These are phyloP conservation scores for Mycena capillaripes DNA, from an alignment of 768 basidiomycete species.

Conservation along the genomic window DNA sequence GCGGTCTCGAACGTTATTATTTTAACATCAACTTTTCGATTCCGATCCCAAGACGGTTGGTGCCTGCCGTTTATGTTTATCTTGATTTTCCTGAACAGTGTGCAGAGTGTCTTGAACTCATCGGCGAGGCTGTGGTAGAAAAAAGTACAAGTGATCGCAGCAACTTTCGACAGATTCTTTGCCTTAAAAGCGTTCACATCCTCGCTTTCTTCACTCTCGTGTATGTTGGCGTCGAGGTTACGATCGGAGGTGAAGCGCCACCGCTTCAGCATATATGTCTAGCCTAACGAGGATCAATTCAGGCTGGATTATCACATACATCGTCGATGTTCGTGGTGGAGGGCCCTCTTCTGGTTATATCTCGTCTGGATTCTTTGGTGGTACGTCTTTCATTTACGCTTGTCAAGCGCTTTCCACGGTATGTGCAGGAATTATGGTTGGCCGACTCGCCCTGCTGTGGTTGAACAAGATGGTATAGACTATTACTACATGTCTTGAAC, in stretches of 20 bases:
- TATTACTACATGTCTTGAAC: not conserved
- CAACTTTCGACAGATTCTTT: slow-evolving; percentile 62
- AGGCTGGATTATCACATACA: slow-evolving; percentile 71
- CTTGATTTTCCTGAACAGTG: not conserved
- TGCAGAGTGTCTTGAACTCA: slow-evolving; percentile 29
- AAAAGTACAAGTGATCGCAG: slow-evolving; percentile 38
- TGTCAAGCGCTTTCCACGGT: not conserved
- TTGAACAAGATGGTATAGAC: slow-evolving; percentile 63
- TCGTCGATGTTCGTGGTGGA: slow-evolving; percentile 59
- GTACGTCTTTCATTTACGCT: not conserved
- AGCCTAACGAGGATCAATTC: not conserved
- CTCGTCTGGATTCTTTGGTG: slow-evolving; percentile 60
- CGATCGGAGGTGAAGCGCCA: slow-evolving; percentile 55
- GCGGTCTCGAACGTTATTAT: slow-evolving; percentile 54
- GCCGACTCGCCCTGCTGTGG: slow-evolving; percentile 68
- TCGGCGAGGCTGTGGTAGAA: slow-evolving; percentile 43
- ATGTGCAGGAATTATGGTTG: slow-evolving; percentile 63
- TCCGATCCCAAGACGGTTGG: slow-evolving; percentile 47
- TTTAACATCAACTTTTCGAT: slow-evolving; percentile 44
- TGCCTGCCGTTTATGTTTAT: not conserved
- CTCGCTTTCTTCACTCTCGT: slow-evolving; percentile 59
- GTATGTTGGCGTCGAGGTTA: slow-evolving; percentile 67
- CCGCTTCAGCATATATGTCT: too few relatives aligned
- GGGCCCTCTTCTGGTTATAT: slow-evolving; percentile 64
- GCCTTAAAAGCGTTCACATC: slow-evolving; percentile 56